Base-by-base conservation (phyloP, 2,329 filamentous ascomycete genomes). In the Ceratocystis lukuohia region DNA sequence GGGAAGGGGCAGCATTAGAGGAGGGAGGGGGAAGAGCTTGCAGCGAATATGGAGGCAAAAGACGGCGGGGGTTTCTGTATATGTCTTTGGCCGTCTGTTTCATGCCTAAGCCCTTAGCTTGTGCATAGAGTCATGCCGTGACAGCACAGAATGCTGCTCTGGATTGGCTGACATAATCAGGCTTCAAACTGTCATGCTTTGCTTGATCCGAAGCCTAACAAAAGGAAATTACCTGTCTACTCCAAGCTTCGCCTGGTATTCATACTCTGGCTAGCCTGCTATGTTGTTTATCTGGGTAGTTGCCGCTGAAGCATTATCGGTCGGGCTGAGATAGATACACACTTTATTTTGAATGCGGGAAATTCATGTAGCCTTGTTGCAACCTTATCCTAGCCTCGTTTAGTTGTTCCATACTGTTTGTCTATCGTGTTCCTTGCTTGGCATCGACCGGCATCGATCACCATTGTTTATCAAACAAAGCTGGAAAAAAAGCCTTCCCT, bases 281-380 rank as follows among this genome's bases (percentile, higher is more conserved):
- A 28, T 15, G 6, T 33, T 22, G 3, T 4, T 59, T 8, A 37
- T 59, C 20, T 1, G 20, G 56, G 28, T 25, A 59, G 28, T 37
- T 59, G 56, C 56, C 56, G 20, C 4, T 59, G 20, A 17, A n/a
- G 25, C 37, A n/a, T 59, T 59, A 59, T 59, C 56, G 10, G 12
- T 59, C 56, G 20, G 56, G 56, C 56, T 20, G 56, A 22, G 33
- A 62, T 62, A 62, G 33, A 62, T 33, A 44, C 59, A 62, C 33
- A 22, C 12, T 25, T 33, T 30, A 41, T 28, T 62, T 25, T 25
- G 3, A 45, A 62, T 25, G 15, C n/a, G 28, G 25, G 28, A 46
- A 44, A 50, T 10, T 4, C n/a, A 50, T 10, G 17, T 10, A 50
- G 17, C 7, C 48, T 41, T 41, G 37, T 10, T 15, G 17, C 20